Evolutionary conservation across 805 yeast species (phyloP).

Genomic region (Lipomyces lipofer): DNA sequence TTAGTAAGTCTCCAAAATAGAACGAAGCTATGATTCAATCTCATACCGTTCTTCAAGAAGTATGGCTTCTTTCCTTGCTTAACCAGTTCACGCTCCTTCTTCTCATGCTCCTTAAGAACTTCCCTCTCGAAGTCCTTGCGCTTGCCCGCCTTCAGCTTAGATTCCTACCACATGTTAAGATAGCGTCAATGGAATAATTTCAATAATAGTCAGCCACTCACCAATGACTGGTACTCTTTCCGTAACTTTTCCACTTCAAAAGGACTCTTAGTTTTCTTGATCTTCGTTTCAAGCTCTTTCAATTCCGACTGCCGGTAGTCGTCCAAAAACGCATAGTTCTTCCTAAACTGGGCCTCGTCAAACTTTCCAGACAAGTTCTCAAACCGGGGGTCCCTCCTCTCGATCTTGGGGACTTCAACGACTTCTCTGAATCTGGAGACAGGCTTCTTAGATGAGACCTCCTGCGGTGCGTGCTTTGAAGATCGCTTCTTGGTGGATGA

Average conservation of each 20-base stretch:
- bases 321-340: constrained; percentile 81
- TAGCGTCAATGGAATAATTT: not conserved
- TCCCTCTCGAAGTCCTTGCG: constrained; percentile 73
- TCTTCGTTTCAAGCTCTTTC: constrained; percentile 41
- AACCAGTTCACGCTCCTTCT: constrained; percentile 82
- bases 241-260: constrained; percentile 43
- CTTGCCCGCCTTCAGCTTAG: constrained; percentile 62
- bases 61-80: constrained; percentile 70
- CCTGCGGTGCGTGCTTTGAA: constrained; percentile 86
- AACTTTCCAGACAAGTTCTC: constrained; percentile 88
- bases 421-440: constrained; percentile 71
- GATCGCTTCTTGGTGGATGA: not conserved
- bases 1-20: not conserved
- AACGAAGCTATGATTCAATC: not conserved
- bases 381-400: constrained; percentile 74
- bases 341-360: constrained; percentile 63
- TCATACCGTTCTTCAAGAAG: constrained; percentile 37
- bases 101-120: constrained; percentile 62
- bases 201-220: not conserved
- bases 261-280: constrained; percentile 49
- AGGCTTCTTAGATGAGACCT: constrained; percentile 68
- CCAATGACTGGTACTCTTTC: constrained; percentile 40
- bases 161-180: constrained; percentile 37
- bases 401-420: constrained; percentile 45
- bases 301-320: constrained; percentile 80